These are phyloP conservation scores for Madurella mycetomatis DNA, from an alignment of 2,329 filamentous ascomycete species.

Conservation along the genomic window DNA sequence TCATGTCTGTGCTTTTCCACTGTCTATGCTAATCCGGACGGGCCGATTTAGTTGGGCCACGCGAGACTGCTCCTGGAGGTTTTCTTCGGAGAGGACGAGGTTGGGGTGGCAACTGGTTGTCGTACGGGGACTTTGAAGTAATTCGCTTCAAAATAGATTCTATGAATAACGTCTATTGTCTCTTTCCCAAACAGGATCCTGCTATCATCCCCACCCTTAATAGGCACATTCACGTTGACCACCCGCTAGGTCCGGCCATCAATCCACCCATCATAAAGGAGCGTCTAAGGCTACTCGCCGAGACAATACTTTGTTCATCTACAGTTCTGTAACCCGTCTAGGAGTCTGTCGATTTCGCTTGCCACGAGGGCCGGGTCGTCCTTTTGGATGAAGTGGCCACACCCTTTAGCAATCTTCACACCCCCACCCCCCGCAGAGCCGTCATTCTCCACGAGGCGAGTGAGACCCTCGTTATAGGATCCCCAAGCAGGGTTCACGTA, in stretches of 20 bases:
- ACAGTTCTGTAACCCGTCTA: slow-evolving; percentile 6
- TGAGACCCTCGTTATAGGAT: slow-evolving; percentile 48
- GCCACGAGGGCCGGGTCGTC: slow-evolving; percentile 47
- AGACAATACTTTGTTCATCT: background rate
- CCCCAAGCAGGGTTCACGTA: slow-evolving; percentile 53
- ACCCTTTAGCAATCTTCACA: slow-evolving; percentile 39
- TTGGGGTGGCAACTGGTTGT: too few relatives aligned
- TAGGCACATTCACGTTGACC: too few relatives aligned
- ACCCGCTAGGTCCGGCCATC: too few relatives aligned
- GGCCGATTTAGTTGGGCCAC: too few relatives aligned
- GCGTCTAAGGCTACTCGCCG: background rate
- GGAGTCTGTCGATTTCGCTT: slow-evolving; percentile 14
- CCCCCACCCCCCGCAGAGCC: slow-evolving; percentile 21
- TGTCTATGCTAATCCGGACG: too few relatives aligned
- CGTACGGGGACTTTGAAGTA: too few relatives aligned
- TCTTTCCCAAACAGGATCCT: too few relatives aligned
- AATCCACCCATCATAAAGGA: background rate
- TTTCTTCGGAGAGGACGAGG: too few relatives aligned
- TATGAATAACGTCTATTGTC: background rate
- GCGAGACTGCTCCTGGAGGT: too few relatives aligned
- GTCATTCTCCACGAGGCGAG: slow-evolving; percentile 38
- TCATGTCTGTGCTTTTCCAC: too few relatives aligned
- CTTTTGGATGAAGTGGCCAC: slow-evolving; percentile 53
- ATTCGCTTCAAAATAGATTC: too few relatives aligned
- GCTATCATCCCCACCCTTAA: too few relatives aligned